Base-by-base conservation (phyloP, 2,329 filamentous ascomycete species). In the Pseudocercospora eumusae region DNA sequence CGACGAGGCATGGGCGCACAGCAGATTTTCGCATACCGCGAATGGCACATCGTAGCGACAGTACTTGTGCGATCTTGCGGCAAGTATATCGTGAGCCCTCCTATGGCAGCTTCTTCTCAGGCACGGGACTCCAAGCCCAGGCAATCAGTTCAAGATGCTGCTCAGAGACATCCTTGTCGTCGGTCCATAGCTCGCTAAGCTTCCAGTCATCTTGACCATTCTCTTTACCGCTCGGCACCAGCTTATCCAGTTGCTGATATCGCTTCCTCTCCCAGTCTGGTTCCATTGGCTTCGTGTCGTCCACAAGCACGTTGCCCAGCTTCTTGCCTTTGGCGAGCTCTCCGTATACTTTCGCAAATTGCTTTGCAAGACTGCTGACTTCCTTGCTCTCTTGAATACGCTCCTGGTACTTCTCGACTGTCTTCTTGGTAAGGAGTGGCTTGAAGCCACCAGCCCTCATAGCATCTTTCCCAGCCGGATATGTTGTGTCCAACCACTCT, bases 101-200 rank as follows among this genome's bases (percentile, higher is more conserved):
- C 42, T n/a, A 62, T 18, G 49, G 56, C 50, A 71, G 44, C 59
- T 66, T 68, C 57, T 60, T 65, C 56, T 73, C 71, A 44, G 61
- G 59, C 44, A 70, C 59, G 13, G 71, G 71, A 64, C 70, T 72
- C 71, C 70, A 74, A 4, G 64, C 71, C 71, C 70, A 73, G 10
- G 71, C 69, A 42, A 73, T 66, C 40, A 72, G 52, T 25, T 65
- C 56, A 23, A 71, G 36, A 66, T 74, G 71, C 60, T 61, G 47
- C 20, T 54, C 49, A 11, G 67, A 66, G 4, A 62, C 52, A 20
- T 60, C 55, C 27, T 59, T 45, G 21, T 69, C 67, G n/a, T 70
- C 66, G 1, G 53, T 59, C 70, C 69, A 73, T 20, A 72, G 36
- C 60, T 70, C 69, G 8, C 56, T 59, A 18, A 54, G 21, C 57